A percentile compares a stretch with the other conserved stretches of the same genome.
These are phyloP conservation scores for Strobilomyces dryophilus DNA, from an alignment of 768 basidiomycete species.

Conservation along the genomic window DNA sequence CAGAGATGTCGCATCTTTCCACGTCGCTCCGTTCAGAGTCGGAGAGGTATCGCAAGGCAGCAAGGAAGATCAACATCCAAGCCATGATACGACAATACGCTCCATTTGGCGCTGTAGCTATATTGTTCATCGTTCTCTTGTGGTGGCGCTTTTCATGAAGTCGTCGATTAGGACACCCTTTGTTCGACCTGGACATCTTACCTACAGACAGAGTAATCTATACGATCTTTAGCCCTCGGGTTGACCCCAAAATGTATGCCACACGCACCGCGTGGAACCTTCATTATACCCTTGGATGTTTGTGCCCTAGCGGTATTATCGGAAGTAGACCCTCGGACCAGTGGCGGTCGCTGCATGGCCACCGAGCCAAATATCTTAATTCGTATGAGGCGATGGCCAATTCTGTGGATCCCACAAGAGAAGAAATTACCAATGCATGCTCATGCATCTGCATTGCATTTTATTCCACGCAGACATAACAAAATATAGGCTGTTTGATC, in stretches of 20 bases:
- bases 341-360: background rate
- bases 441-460: background rate
- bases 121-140: constrained; percentile 73
- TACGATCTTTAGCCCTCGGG: constrained; percentile 6
- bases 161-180: constrained; percentile 5
- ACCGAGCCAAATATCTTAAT: background rate
- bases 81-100: constrained; percentile 96
- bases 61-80: constrained; percentile 89
- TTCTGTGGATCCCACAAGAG: background rate
- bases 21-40: constrained; percentile 93
- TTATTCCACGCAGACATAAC: background rate
- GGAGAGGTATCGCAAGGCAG: constrained; percentile 95
- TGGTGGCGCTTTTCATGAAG: constrained; percentile 74
- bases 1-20: constrained; percentile 96
- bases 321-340: background rate
- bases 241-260: background rate
- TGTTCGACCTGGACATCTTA: constrained; percentile 20
- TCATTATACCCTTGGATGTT: no score
- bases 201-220: constrained; percentile 28
- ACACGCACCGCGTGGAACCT: background rate
- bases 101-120: constrained; percentile 76
- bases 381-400: background rate
- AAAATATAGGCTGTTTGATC: background rate
- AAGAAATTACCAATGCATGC: background rate
- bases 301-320: background rate